Percentiles rank a stretch among this genome's conserved stretches.
phyloP scores from a whole-genome alignment of 106 monocot genomes.

The Dendrobium chrysotoxum region DNA sequence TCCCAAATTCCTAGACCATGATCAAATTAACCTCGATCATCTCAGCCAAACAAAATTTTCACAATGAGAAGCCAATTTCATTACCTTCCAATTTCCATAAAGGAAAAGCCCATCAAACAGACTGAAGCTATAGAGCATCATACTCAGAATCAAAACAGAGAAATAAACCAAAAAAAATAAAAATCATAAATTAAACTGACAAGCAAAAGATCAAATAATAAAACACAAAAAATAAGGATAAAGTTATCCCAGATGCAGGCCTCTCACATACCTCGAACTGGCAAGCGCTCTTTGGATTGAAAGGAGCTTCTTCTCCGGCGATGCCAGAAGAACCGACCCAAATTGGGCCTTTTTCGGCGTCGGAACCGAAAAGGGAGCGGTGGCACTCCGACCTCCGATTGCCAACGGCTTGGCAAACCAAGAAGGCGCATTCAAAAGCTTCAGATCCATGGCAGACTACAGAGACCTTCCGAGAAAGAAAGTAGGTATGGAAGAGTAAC shows the following conservation, averaged over 20 bases:
- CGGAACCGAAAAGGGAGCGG: background rate
- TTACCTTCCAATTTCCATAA: background rate
- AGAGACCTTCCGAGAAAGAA: background rate
- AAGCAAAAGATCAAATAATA: background rate
- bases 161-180: background rate
- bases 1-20: too few species aligned
- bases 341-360: background rate
- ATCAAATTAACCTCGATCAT: too few species aligned
- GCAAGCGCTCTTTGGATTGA: slow-evolving; percentile 12
- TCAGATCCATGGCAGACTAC: slow-evolving; percentile 7
- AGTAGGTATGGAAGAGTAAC: background rate
- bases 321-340: background rate
- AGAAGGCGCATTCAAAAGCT: background rate
- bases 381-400: background rate
- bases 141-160: background rate
- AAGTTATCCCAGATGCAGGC: background rate
- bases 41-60: too few species aligned
- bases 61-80: too few species aligned
- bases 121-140: background rate
- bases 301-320: slow-evolving; percentile 7
- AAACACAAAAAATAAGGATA: background rate
- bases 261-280: slow-evolving; percentile 1
- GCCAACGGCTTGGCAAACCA: background rate
- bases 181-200: background rate
- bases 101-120: background rate